These are phyloP conservation scores for Arthrobotrys sphaeroides DNA, from an alignment of 2,329 filamentous ascomycete species.

Conservation along the genomic window DNA sequence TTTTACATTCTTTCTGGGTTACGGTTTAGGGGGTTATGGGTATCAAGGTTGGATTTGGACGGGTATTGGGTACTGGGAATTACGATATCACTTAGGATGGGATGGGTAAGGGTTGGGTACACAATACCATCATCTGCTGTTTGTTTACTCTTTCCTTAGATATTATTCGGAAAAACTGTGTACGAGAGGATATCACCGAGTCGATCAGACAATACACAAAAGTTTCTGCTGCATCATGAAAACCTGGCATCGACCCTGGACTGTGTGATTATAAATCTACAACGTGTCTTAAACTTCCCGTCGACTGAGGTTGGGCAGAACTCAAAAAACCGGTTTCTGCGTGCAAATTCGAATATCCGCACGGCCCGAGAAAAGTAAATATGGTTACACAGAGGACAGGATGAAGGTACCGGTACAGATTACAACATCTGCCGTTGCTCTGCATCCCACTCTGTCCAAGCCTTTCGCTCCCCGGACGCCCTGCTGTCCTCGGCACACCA, in stretches of 20 bases:
- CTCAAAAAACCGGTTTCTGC: no score
- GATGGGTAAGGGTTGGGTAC: constrained; percentile 1
- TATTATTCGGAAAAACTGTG: constrained; percentile 34
- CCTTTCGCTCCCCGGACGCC: constrained; percentile 16
- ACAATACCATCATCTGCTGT: constrained; percentile 4
- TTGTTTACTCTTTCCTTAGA: constrained; percentile 17
- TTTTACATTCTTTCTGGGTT: constrained; percentile 17
- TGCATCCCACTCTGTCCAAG: constrained; percentile 39
- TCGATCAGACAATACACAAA: constrained; percentile 16
- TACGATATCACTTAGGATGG: constrained; percentile 5
- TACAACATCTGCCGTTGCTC: constrained; percentile 23
- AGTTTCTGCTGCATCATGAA: background rate
- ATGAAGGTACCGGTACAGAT: no score
- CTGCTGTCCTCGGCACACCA: constrained; percentile 84
- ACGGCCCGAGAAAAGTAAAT: background rate
- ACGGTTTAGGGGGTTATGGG: background rate
- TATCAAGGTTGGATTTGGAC: background rate
- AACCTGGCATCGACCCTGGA: background rate
- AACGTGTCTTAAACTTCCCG: background rate
- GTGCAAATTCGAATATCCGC: background rate
- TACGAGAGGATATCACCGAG: constrained; percentile 14
- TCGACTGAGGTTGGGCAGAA: no score
- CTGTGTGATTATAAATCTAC: background rate
- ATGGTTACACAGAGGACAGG: background rate
- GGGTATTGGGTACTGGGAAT: background rate